Conservation (phyloP, 495 filamentous ascomycete species). For the Annulohypoxylon moriforme region DNA sequence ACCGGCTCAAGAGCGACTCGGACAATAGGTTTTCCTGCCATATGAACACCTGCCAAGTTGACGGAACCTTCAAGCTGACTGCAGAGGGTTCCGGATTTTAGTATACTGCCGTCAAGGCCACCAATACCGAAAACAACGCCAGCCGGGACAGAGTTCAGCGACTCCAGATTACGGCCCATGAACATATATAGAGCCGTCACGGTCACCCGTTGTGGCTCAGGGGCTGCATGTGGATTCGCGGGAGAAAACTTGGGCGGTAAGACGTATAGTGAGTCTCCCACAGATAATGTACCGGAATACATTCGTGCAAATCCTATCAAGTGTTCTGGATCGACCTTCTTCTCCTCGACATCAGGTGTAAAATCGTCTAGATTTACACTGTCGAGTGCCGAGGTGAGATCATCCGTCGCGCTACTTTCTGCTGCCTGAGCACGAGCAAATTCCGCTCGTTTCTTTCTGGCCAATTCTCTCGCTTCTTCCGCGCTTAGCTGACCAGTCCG, state of each 20-base stretch:
- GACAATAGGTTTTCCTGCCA: conserved; percentile 87
- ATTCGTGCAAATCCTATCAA: conserved; percentile 95
- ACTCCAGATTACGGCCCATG: conserved; percentile 92
- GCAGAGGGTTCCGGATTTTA: conserved; percentile 95
- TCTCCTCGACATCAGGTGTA: conserved; percentile 64
- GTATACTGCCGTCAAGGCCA: conserved; percentile 87
- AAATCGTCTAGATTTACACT: conserved; percentile 60
- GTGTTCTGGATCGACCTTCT: conserved; percentile 78
- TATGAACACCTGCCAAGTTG: conserved; percentile 88
- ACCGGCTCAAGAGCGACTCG: conserved; percentile 92
- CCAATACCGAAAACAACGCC: conserved; percentile 97
- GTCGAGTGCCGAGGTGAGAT: conserved; percentile 49
- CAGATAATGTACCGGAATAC: conserved; percentile 88
- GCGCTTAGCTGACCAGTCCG: conserved; percentile 78
- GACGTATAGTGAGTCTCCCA: conserved; percentile 92
- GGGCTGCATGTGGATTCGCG: conserved; percentile 75
- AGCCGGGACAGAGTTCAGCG: conserved; percentile 84
- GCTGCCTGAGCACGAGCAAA: conserved; percentile 74
- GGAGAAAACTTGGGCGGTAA: conserved; percentile 92
- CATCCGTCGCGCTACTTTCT: conserved; percentile 43
- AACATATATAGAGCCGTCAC: conserved; percentile 93
- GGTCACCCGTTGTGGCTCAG: conserved; percentile 83
- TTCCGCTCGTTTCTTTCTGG: conserved; percentile 87
- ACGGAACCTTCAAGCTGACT: conserved; percentile 88
- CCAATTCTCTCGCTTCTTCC: conserved; percentile 89